Evolutionary conservation across 306 rosid genomes (phyloP).

Genomic region (Quercus bicolor): DNA sequence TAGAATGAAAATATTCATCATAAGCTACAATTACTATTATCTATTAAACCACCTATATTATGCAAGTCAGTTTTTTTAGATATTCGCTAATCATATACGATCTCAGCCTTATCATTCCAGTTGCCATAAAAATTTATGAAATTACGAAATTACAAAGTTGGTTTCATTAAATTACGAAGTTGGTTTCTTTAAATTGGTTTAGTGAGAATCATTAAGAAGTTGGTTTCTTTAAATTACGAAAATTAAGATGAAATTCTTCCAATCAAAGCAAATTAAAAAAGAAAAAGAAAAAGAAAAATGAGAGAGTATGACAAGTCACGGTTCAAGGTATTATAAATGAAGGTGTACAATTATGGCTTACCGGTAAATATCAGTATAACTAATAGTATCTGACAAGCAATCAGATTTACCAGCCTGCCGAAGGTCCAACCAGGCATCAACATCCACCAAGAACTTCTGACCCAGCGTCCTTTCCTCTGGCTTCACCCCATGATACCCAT

Average conservation of each 20-base stretch:
- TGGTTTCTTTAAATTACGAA: neutral
- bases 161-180: too few species aligned
- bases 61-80: neutral
- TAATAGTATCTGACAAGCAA: conserved; percentile 49
- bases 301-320: neutral
- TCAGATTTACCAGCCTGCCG: conserved; percentile 67
- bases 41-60: neutral
- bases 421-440: conserved; percentile 98
- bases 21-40: neutral
- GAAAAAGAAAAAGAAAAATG: neutral
- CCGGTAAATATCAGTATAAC: conserved; percentile 65
- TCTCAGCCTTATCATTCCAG: neutral
- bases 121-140: neutral
- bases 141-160: too few species aligned
- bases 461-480: conserved; percentile 66
- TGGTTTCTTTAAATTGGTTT: neutral
- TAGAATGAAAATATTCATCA: neutral
- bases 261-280: neutral
- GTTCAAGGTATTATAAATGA: neutral
- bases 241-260: neutral
- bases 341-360: conserved; percentile 18
- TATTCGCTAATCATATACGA: neutral
- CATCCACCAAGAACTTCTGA: conserved; percentile 72
- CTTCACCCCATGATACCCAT: conserved; percentile 81
- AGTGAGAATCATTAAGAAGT: neutral